Conservation (phyloP, 2,329 filamentous ascomycete species). For the Westerdykella aurantiaca region DNA sequence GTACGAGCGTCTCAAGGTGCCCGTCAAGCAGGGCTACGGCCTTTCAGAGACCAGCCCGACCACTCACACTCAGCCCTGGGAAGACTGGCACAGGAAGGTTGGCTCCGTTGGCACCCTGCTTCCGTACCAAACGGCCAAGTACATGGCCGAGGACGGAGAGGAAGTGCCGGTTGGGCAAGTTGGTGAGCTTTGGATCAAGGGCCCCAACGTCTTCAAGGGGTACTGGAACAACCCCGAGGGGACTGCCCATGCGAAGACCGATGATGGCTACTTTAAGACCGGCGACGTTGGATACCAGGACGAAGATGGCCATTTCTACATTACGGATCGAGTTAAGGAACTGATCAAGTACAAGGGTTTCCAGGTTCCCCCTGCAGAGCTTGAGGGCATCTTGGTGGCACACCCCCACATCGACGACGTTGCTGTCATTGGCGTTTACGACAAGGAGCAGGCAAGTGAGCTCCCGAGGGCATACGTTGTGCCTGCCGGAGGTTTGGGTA, state of each 20-base stretch:
- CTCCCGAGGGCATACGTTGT: constrained; percentile 37
- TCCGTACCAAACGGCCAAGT: constrained; percentile 74
- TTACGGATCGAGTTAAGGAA: constrained; percentile 65
- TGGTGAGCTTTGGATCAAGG: constrained; percentile 61
- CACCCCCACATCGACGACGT: constrained; percentile 42
- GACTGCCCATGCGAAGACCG: constrained; percentile 64
- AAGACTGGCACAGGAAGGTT: constrained; percentile 69
- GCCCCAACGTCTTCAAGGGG: constrained; percentile 73
- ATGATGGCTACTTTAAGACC: constrained; percentile 83
- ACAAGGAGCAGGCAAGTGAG: constrained; percentile 44
- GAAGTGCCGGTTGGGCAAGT: constrained; percentile 58
- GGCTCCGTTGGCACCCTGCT: constrained; percentile 73
- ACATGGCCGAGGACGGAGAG: constrained; percentile 58
- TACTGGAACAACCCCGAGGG: constrained; percentile 70
- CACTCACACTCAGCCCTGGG: constrained; percentile 66
- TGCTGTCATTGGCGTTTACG: constrained; percentile 43
- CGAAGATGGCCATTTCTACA: constrained; percentile 73
- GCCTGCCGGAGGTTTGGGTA: constrained; percentile 25
- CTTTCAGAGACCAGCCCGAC: constrained; percentile 80
- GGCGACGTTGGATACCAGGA: constrained; percentile 82
- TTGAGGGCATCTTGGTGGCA: constrained; percentile 41
- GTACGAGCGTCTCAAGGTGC: constrained; percentile 66
- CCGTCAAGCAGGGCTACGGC: constrained; percentile 89
- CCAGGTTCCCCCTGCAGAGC: constrained; percentile 45
- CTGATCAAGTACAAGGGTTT: constrained; percentile 44